Evolutionary conservation across 139 green algal genomes (phyloP), one percentile per base, ranked within the genome.

Genomic region (Protoeuglena noctilucae): DNA sequence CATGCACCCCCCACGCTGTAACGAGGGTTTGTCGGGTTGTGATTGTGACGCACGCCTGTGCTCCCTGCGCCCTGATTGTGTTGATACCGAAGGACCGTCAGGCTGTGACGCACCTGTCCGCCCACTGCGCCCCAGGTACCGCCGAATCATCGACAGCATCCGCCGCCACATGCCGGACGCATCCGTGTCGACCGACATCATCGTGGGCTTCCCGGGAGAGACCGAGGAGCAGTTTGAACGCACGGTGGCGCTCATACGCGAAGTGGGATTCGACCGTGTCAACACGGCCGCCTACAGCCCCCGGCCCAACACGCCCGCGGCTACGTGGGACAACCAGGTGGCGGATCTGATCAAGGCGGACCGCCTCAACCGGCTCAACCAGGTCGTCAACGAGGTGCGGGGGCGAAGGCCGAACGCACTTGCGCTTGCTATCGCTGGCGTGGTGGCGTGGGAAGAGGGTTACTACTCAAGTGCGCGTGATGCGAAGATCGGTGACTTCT

Each of bases 181-280:
- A 7, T 84, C 76, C 28, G 73, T 96, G 61, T 86, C 66, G 49
- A 84, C 88, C 2, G 88, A 96, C 56, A 83, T 76, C 18, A 96
- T 96, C 56, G 88, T 96, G 19, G 88, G 88, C n/a, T 96, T 95
- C 67, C 88, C 88, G 43, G 84, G 82, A 51, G 86, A 95, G 75
- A 94, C 80, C 5, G 88, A 96, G 74, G 88, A 96, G 74, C 84
- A 94, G 74, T 96, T 93, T 63, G 43, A 81, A 57, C 46, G 66
- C 27, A 96, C 88, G 14, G 69, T 93, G 60, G 43, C 34, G 3
- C 63, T 96, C 41, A 81, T 94, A 48, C 61, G 76, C 19, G 78
- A 90, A 62, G 69, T 95, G 2, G 79, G 79, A 28, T 95, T 97
- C 68, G 88, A 97, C 81, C 68, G 79, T 2, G 88, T 96, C 56